A percentile compares a stretch with the other conserved stretches of the same genome.
phyloP scores from a whole-genome alignment of 1,139 yeast genomes.

The Pneumocystis sp. region DNA sequence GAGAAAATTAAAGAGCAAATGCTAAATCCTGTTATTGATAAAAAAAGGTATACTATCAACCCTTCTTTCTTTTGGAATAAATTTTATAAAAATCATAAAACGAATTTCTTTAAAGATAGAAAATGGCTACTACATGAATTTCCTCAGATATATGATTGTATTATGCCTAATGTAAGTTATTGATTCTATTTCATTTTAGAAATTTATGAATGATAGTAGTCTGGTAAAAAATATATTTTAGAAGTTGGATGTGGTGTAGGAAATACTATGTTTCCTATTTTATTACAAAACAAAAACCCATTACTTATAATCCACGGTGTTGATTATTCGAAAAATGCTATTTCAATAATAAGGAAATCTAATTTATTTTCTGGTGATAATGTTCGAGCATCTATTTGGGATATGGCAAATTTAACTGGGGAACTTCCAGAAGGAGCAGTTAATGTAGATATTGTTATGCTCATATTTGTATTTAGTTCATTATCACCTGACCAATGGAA shows the following conservation, averaged over 20 bases:
- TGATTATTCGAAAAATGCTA: slow-evolving; percentile 82
- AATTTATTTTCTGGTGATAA: slow-evolving; percentile 43
- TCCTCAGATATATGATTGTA: slow-evolving; percentile 57
- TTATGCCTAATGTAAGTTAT: slow-evolving; percentile 36
- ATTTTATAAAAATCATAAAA: slow-evolving; percentile 77
- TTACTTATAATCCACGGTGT: slow-evolving; percentile 64
- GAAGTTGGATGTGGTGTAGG: slow-evolving; percentile 99
- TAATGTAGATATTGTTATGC: slow-evolving; percentile 77
- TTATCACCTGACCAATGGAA: slow-evolving; percentile 85
- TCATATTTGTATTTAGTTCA: slow-evolving; percentile 90
- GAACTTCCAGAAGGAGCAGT: slow-evolving; percentile 69
- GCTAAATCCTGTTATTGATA: slow-evolving; percentile 53
- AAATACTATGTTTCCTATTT: slow-evolving; percentile 81
- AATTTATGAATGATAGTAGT: slow-evolving; percentile 24
- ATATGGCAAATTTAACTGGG: slow-evolving; percentile 64
- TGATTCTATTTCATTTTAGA: background rate
- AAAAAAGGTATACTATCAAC: slow-evolving; percentile 32
- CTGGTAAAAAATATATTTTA: slow-evolving; percentile 57
- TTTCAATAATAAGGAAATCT: slow-evolving; percentile 58
- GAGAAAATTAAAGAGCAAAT: slow-evolving; percentile 60
- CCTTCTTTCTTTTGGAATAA: slow-evolving; percentile 94
- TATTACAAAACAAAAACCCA: slow-evolving; percentile 69
- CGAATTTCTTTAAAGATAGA: slow-evolving; percentile 88
- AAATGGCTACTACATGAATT: slow-evolving; percentile 94
- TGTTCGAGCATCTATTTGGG: slow-evolving; percentile 91